Base-by-base conservation (phyloP, 2,329 filamentous ascomycete genomes). In the Immersiporthe knoxdaviesiana region DNA sequence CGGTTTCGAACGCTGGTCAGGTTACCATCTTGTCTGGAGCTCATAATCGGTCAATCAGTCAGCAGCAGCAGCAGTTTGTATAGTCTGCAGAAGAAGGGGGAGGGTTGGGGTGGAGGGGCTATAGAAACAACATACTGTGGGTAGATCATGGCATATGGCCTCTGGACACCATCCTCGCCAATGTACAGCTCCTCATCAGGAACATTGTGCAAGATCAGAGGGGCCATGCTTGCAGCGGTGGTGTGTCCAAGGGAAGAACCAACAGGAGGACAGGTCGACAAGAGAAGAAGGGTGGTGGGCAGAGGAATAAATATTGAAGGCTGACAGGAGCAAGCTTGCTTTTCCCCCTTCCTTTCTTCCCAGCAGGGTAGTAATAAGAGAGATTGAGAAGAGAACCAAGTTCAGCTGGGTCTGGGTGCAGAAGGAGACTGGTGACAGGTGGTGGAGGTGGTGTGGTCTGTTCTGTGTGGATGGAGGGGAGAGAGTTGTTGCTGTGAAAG, bases 161-260 rank as follows among this genome's bases (percentile, higher is more conserved):
- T 81, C 77, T 87, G 86, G 72, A 90, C 77, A 71, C 89, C 89
- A 79, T 91, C 89, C 66, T 90, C 87, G 68, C 89, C 89, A 7
- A 88, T 80, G 76, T 90, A 91, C 63, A 88, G 85, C 76, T 91
- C 89, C 64, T 91, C 88, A 73, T 91, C 88, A 68, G 88, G 88
- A 72, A 91, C 89, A 76, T 90, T 90, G 76, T 91, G 89, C 44
- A 91, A 81, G 75, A 91, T 90, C 69, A 91, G 81, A 73, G 89
- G 89, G 68, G 88, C 85, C 88, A 90, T 90, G 72, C 72, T 76
- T 76, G 65, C 44, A 41, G 67, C 54, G 39, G 30, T 54, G 37
- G n/a, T 7, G 7, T 47, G 63, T 54, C 24, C 41, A 27, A 56
- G 8, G 12, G 18, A 41, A 18, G n/a, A 32, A 18, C 30, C 50